Percentiles rank a stretch among this genome's conserved stretches.
phyloP scores from a whole-genome alignment of 768 basidiomycete species.

The Phlebiopsis flavidoalba region DNA sequence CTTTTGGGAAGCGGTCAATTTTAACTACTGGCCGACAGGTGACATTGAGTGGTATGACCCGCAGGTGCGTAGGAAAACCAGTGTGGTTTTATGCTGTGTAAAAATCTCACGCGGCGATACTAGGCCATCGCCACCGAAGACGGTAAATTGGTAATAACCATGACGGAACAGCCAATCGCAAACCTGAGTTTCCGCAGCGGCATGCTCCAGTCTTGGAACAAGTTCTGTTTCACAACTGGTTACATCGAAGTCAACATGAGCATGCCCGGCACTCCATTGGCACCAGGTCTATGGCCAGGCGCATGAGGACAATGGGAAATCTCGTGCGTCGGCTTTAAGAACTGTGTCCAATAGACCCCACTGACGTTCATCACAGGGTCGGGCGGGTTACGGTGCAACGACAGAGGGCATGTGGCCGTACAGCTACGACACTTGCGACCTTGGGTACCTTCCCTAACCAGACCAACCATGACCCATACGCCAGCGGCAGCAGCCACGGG shows the following conservation, averaged over 20 bases:
- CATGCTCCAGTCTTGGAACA: slow-evolving; percentile 87
- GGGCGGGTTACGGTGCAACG: slow-evolving; percentile 86
- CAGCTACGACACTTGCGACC: slow-evolving; percentile 79
- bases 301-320: slow-evolving; percentile 81
- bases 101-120: neutral
- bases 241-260: slow-evolving; percentile 83
- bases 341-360: neutral
- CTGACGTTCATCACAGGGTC: slow-evolving; percentile 41
- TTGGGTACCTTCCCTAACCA: slow-evolving; percentile 86
- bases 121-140: slow-evolving; percentile 66
- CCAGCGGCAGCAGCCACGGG: slow-evolving; percentile 59
- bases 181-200: slow-evolving; percentile 83
- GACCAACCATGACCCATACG: slow-evolving; percentile 49
- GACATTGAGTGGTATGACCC: slow-evolving; percentile 87
- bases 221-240: slow-evolving; percentile 91
- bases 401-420: slow-evolving; percentile 85
- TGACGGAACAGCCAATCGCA: slow-evolving; percentile 64
- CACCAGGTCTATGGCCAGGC: slow-evolving; percentile 87
- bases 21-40: slow-evolving; percentile 81
- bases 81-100: neutral
- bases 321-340: slow-evolving; percentile 26
- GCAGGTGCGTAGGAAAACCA: slow-evolving; percentile 33
- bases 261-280: slow-evolving; percentile 55
- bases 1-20: slow-evolving; percentile 82
- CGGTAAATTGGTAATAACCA: slow-evolving; percentile 79